Evolutionary conservation across 1,139 yeast genomes (phyloP).

Genomic region (Nadsonia commutata): DNA sequence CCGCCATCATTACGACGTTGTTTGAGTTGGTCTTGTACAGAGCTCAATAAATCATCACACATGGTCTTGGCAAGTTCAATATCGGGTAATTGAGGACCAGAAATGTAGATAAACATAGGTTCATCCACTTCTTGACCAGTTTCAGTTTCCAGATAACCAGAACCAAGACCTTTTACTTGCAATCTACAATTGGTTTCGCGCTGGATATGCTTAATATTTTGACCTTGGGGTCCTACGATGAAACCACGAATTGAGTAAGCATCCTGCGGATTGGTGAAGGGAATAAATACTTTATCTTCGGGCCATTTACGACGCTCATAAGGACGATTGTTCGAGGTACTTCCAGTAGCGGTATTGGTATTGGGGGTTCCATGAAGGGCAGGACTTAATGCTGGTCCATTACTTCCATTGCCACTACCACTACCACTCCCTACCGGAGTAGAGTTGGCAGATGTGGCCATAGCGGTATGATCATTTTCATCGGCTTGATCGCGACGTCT

Average conservation of each 20-base stretch:
- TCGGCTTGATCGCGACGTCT: slow-evolving; percentile 10
- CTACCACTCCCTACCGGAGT: slow-evolving; percentile 1
- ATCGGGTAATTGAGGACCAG: slow-evolving; percentile 17
- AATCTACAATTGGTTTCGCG: slow-evolving; percentile 22
- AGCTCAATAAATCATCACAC: slow-evolving; percentile 20
- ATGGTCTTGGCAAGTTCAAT: slow-evolving; percentile 20
- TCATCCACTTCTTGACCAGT: slow-evolving; percentile 22
- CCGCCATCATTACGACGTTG: slow-evolving; percentile 5
- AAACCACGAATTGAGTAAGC: slow-evolving; percentile 20
- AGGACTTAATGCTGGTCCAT: slow-evolving; percentile 1
- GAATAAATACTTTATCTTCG: slow-evolving; percentile 18
- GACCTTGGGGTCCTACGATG: slow-evolving; percentile 25
- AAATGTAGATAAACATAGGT: slow-evolving; percentile 21
- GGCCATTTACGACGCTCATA: slow-evolving; percentile 11
- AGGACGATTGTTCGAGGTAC: not conserved
- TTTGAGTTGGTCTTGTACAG: slow-evolving; percentile 18
- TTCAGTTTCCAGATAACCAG: slow-evolving; percentile 21
- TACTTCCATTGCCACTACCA: slow-evolving; percentile 2
- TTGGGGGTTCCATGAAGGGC: slow-evolving; percentile 1
- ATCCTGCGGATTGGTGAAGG: slow-evolving; percentile 12
- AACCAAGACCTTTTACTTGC: slow-evolving; percentile 25
- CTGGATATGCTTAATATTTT: slow-evolving; percentile 25
- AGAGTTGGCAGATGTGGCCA: not conserved
- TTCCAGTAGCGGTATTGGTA: slow-evolving; percentile 1
- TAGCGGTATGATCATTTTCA: slow-evolving; percentile 6